Evolutionary conservation across 208 protist species (phyloP).

Genomic region (Crithidia bombi): DNA sequence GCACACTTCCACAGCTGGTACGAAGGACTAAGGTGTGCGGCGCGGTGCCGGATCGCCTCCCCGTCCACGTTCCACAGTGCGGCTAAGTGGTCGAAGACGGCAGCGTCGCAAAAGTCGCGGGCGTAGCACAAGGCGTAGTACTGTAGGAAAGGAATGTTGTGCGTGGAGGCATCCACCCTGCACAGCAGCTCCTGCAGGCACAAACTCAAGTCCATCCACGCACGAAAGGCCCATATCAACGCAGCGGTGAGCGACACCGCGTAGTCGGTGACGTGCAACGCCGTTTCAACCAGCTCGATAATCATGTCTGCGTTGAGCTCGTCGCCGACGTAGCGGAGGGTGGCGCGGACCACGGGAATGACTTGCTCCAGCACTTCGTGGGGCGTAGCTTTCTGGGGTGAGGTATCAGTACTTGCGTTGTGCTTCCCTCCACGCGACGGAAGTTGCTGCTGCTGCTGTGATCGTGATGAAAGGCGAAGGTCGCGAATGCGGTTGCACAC

Average conservation of each 20-base stretch:
- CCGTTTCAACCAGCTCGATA: constrained; percentile 68
- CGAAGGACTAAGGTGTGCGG: constrained; percentile 43
- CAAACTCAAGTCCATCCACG: constrained; percentile 28
- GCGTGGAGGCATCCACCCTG: constrained; percentile 61
- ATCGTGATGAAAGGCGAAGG: background rate
- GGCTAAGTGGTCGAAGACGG: constrained; percentile 69
- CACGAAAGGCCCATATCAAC: constrained; percentile 27
- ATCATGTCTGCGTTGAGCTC: constrained; percentile 85
- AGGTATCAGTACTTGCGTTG: background rate
- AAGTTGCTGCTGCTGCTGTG: background rate
- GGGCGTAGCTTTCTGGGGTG: constrained; percentile 29
- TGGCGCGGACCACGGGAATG: constrained; percentile 53
- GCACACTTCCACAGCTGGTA: constrained; percentile 84
- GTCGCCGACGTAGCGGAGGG: constrained; percentile 74
- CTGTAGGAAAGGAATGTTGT: constrained; percentile 65
- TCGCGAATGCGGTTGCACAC: constrained; percentile 66
- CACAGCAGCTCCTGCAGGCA: constrained; percentile 63
- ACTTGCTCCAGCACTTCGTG: constrained; percentile 56
- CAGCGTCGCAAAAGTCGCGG: constrained; percentile 46
- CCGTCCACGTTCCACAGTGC: constrained; percentile 69
- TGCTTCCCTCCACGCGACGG: background rate
- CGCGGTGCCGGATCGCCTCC: constrained; percentile 46
- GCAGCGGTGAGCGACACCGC: constrained; percentile 30
- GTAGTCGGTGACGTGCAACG: constrained; percentile 43
- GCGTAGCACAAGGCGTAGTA: constrained; percentile 84